phyloP scores from a whole-genome alignment of 176 grass and related monocot species.

The Saccharum officinarum region DNA sequence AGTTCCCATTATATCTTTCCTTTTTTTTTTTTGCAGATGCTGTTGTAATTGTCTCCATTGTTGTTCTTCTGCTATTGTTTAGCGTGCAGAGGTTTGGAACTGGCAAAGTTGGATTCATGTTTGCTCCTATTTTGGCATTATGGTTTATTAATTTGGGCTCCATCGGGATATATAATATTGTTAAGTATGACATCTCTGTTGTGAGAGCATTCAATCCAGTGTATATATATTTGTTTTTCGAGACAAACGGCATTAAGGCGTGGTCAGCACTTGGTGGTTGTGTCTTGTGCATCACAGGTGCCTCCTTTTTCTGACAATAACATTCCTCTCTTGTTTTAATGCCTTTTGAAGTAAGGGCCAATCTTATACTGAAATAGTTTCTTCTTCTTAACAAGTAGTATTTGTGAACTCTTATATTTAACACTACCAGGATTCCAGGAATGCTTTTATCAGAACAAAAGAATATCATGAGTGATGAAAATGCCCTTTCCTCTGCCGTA shows the following conservation, averaged over 20 bases:
- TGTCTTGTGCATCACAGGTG: constrained; percentile 98
- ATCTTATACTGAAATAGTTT: constrained; percentile 9
- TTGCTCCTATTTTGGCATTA: constrained; percentile 82
- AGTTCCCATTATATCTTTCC: neutral
- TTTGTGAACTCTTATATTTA: constrained; percentile 7
- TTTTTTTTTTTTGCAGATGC: constrained; percentile 59
- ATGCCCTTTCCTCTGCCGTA: neutral
- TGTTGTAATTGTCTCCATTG: constrained; percentile 79
- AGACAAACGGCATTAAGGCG: constrained; percentile 68
- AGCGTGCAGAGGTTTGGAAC: constrained; percentile 96
- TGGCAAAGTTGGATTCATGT: constrained; percentile 97
- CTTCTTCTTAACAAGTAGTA: neutral
- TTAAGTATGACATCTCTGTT: constrained; percentile 83
- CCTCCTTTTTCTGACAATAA: neutral
- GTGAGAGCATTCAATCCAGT: constrained; percentile 84
- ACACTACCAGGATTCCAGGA: neutral
- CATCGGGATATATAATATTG: constrained; percentile 82
- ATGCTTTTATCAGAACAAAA: neutral
- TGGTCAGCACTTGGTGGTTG: constrained; percentile 98
- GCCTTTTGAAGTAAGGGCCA: neutral
- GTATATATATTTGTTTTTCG: constrained; percentile 94
- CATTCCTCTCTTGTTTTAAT: neutral
- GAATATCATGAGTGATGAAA: constrained; percentile 17
- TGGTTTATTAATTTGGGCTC: constrained; percentile 88
- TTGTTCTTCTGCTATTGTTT: constrained; percentile 80